A percentile compares a stretch with the other conserved stretches of the same genome.
phyloP scores from a whole-genome alignment of 2,329 filamentous ascomycete genomes.

The Exophiala phaeomuriformis region DNA sequence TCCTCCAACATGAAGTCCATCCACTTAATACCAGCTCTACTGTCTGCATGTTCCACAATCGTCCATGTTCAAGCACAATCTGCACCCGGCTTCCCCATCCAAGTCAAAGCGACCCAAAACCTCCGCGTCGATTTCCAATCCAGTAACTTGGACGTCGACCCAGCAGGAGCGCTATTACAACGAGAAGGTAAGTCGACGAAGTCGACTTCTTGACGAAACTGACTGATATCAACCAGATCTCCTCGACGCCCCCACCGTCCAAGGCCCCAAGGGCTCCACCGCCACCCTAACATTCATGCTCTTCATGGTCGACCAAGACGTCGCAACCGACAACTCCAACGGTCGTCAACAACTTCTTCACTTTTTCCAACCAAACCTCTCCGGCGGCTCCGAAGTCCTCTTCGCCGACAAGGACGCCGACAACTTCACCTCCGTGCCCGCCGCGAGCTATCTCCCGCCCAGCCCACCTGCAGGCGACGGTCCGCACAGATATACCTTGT shows the following conservation, averaged over 20 bases:
- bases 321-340: conserved; percentile 1
- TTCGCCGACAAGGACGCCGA: conserved; percentile 6
- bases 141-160: conserved; percentile 5
- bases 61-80: conserved; percentile 10
- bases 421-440: conserved; percentile 9
- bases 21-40: not conserved
- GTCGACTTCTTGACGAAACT: not conserved
- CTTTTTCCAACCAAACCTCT: conserved; percentile 19
- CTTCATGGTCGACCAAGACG: conserved; percentile 23
- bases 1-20: not conserved
- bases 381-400: conserved; percentile 15
- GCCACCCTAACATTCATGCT: conserved; percentile 16
- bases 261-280: conserved; percentile 21
- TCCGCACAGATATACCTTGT: conserved; percentile 31
- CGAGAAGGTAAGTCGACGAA: conserved; percentile 10
- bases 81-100: conserved; percentile 16
- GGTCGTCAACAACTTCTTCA: conserved; percentile 15
- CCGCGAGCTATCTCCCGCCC: conserved; percentile 29
- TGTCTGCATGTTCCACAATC: not conserved
- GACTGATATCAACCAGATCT: conserved; percentile 5
- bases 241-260: conserved; percentile 17
- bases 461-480: conserved; percentile 26
- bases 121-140: conserved; percentile 16
- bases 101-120: conserved; percentile 5
- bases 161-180: conserved; percentile 10